These are phyloP conservation scores for Mimosa pudica DNA, from an alignment of 306 rosid species.

Conservation along the genomic window DNA sequence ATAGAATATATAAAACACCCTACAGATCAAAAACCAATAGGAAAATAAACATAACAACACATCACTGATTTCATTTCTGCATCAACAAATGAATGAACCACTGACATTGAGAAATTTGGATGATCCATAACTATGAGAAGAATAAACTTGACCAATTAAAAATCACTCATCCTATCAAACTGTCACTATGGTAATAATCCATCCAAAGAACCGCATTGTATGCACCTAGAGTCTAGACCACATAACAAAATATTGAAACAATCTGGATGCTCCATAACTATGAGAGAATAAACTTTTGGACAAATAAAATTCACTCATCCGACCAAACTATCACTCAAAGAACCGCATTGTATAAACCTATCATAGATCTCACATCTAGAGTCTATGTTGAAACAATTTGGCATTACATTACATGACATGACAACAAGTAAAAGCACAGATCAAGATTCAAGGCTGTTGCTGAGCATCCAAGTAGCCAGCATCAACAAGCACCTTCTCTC, in stretches of 20 bases:
- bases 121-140: constrained; percentile 14
- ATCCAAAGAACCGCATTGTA: constrained; percentile 19
- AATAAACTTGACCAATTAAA: constrained; percentile 3
- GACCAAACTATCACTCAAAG: constrained; percentile 33
- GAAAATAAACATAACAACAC: neutral
- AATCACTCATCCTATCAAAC: constrained; percentile 39
- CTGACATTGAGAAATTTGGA: constrained; percentile 23
- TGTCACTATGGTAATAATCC: constrained; percentile 29
- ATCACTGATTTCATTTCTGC: neutral
- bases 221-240: neutral
- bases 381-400: constrained; percentile 13
- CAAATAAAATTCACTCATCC: constrained; percentile 30
- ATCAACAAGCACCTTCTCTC: constrained; percentile 97
- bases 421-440: neutral
- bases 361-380: neutral
- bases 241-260: neutral
- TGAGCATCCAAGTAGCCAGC: constrained; percentile 99
- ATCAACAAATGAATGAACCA: neutral
- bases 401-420: neutral
- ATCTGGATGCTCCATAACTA: constrained; percentile 20
- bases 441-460: constrained; percentile 93
- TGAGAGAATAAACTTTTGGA: constrained; percentile 1
- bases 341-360: constrained; percentile 24
- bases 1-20: neutral
- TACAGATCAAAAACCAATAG: neutral